These are phyloP conservation scores for Echinosophora koreensis DNA, from an alignment of 306 rosid genomes.

Conservation along the genomic window DNA sequence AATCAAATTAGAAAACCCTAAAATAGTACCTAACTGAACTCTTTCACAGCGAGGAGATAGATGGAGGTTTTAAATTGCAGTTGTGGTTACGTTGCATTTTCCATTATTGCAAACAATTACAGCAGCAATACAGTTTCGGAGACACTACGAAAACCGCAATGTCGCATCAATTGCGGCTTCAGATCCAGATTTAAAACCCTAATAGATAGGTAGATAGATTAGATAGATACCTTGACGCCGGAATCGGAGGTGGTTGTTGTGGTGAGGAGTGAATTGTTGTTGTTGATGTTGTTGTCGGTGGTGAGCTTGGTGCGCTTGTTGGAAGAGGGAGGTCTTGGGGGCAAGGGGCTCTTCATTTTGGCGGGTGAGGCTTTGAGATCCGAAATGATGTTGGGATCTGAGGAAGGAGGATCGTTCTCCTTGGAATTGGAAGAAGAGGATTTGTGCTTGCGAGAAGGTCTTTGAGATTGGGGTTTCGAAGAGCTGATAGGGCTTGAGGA, in stretches of 20 bases:
- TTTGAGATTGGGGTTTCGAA: conserved; percentile 49
- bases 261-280: conserved; percentile 45
- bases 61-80: too few relatives aligned
- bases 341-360: conserved; percentile 79
- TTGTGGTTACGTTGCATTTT: too few relatives aligned
- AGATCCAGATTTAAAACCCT: too few relatives aligned
- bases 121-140: too few relatives aligned
- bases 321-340: conserved; percentile 87
- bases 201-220: too few relatives aligned
- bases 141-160: too few relatives aligned
- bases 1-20: conserved; percentile 22
- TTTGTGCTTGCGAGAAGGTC: conserved; percentile 66
- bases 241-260: conserved; percentile 68
- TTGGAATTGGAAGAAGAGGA: conserved; percentile 59
- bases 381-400: conserved; percentile 63
- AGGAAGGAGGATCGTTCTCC: conserved; percentile 80
- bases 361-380: conserved; percentile 67
- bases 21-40: neutral
- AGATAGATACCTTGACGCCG: conserved; percentile 84
- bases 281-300: conserved; percentile 52
- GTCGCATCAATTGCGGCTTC: too few relatives aligned
- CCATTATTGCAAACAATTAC: too few relatives aligned
- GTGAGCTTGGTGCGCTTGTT: conserved; percentile 84
- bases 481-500: conserved; percentile 66
- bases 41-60: neutral